Evolutionary conservation across 2,329 filamentous ascomycete genomes (phyloP), one percentile per base, ranked within the genome.

Genomic region (Pyrenochaeta sp.): DNA sequence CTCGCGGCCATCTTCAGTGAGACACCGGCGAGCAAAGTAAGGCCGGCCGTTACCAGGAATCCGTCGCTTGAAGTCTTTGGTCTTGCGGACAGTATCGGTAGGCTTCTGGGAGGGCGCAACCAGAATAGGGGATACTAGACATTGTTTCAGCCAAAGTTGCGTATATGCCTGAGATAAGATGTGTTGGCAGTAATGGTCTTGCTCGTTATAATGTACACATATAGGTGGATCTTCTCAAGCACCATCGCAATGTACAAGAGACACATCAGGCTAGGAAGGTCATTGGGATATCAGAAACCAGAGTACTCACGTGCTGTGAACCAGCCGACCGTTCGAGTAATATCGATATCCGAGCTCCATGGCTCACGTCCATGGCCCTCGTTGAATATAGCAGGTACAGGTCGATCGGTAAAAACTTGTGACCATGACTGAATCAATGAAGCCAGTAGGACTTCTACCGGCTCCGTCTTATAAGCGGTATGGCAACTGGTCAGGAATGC

Each of bases 321-420:
- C 85, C 85, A 88, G 3, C 86, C 86, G 0, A 88, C 84, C 0
- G 86, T 88, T 52, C 85, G 80, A 3, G 82, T 81, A 1, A 87
- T 80, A 66, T 88, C 83, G 15, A 84, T 78, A 1, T 82, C 78
- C 0, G 74, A 68, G 42, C 79, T 80, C 59, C 79, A 79, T 0
- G 72, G 72, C 48, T 78, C 76, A 19, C 75, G 64, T 1, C 76
- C 76, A 57, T 78, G 75, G 0, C 75, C 75, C 61, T 78, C 75
- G 30, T 70, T 73, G 62, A 74, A 88, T 0, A 88, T 71, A 1
- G 82, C 80, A 0, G 86, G 86, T 0, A 79, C 67, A 0, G 65
- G 55, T n/a, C 86, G 78, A 53, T 88, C 84, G 2, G 78, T 76
- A 54, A 89, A 88, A 0, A 80, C 82, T 53, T 81, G 80, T 4